Percentiles rank a stretch among this genome's conserved stretches.
Conservation (phyloP, 2,329 filamentous ascomycete species). For the Sporothrix inflata region DNA sequence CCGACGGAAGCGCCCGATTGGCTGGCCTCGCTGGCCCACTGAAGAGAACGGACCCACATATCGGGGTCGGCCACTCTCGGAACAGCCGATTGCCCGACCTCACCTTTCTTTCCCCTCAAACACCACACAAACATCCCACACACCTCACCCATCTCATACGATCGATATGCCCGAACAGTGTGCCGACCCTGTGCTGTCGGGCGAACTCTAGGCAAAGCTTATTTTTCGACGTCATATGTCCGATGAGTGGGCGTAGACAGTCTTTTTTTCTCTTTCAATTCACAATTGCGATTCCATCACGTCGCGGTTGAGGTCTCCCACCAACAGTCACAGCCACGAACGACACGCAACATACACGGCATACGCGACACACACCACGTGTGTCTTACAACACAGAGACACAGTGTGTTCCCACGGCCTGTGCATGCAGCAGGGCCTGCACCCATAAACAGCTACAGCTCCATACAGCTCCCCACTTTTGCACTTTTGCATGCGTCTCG, state of each 20-base stretch:
- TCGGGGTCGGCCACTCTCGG: slow-evolving; percentile 11
- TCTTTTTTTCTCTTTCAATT: background rate
- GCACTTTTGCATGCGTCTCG: background rate
- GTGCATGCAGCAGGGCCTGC: background rate
- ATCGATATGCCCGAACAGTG: background rate
- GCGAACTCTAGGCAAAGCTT: slow-evolving; percentile 3
- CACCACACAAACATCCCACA: background rate
- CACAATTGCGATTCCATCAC: background rate
- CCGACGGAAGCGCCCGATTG: slow-evolving; percentile 11
- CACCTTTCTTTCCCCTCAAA: background rate
- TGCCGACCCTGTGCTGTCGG: background rate
- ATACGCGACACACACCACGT: background rate
- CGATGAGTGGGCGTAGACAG: background rate
- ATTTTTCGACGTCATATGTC: slow-evolving; percentile 5
- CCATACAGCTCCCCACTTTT: background rate
- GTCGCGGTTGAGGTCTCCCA: background rate
- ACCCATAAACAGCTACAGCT: background rate
- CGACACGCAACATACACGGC: background rate
- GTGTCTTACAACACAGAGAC: too few species aligned
- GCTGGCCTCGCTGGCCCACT: background rate
- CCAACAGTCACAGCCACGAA: background rate
- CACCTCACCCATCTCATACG: background rate
- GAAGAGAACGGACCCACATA: background rate
- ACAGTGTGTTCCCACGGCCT: background rate
- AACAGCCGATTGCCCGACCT: slow-evolving; percentile 11